Evolutionary conservation across 768 basidiomycete genomes (phyloP), one percentile per base, ranked within the genome.

Genomic region (Austroboletus festivus): DNA sequence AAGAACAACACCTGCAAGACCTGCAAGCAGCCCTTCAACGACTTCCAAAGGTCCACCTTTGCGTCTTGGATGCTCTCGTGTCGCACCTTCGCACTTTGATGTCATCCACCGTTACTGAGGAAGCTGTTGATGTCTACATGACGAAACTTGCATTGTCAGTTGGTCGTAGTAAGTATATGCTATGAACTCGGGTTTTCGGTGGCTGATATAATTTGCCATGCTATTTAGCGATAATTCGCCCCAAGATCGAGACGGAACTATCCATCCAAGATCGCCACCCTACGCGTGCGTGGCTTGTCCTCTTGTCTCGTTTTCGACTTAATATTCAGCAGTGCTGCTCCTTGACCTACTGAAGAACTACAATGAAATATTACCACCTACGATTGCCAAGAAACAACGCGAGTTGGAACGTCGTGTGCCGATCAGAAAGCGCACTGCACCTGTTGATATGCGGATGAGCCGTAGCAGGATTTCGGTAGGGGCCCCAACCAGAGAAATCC

Each of bases 221-320:
- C 42, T 10, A 44, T 35, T 6, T 52, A 93, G 90, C 82, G 23
- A 78, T 97, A 40, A 71, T 95, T 26, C 75, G 93, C 22, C 95
- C 95, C 18, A 88, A 83, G 67, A 59, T 74, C 34, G 93, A 97
- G 63, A 85, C 82, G 5, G 81, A 91, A 47, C 63, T 93, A 21
- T 91, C 93, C 3, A 85, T 98, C 52, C 91, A 95, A 65, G 93
- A 93, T 63, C 87, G 92, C 34, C 86, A 95, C 71, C 83, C 91
- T 44, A 78, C 86, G 15, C 69, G 89, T 86, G 65, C 56, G 81
- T 72, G 21, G 11, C 18, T 18, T 3, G 21, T 42, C 15, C 21
- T n/a, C 23, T 28, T 2, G 8, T 34, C 18, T 3, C 1, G 6
- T 39, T 38, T 24, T 20, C 35, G 13, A 12, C 44, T 43, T 16